Percentiles rank a stretch among this genome's conserved stretches.
These are phyloP conservation scores for Ophiostoma ips DNA, from an alignment of 2,329 filamentous ascomycete genomes.

Conservation along the genomic window DNA sequence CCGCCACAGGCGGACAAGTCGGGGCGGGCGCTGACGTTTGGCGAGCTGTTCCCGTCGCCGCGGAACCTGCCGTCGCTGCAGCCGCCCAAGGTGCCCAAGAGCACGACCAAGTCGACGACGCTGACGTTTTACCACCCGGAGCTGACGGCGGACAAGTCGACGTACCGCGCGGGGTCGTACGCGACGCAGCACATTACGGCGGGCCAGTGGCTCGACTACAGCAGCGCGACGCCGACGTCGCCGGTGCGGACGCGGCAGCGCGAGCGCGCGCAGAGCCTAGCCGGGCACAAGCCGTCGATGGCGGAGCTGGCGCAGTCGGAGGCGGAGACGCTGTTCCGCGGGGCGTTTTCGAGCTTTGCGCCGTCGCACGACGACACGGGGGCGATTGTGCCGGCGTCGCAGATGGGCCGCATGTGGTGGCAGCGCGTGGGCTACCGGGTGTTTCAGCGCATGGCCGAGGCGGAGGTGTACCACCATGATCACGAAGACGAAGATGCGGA, in stretches of 20 bases:
- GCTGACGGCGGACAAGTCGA: slow-evolving; percentile 36
- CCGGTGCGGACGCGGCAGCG: slow-evolving; percentile 50
- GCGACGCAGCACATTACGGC: slow-evolving; percentile 50
- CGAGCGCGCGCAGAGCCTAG: slow-evolving; percentile 56
- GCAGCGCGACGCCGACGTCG: slow-evolving; percentile 44
- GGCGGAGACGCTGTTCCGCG: slow-evolving; percentile 61
- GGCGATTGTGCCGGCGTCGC: slow-evolving; percentile 53
- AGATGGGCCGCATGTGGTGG: slow-evolving; percentile 64
- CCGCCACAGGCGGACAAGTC: slow-evolving; percentile 28
- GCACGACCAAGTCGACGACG: slow-evolving; percentile 45
- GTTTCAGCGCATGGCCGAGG: slow-evolving; percentile 50
- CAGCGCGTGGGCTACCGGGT: slow-evolving; percentile 52
- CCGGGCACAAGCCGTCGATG: slow-evolving; percentile 41
- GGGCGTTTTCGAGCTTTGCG: slow-evolving; percentile 69
- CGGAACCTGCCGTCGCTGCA: slow-evolving; percentile 50
- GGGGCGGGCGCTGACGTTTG: slow-evolving; percentile 48
- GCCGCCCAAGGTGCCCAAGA: slow-evolving; percentile 58
- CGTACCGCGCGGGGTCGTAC: slow-evolving; percentile 44
- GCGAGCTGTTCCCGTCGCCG: slow-evolving; percentile 59
- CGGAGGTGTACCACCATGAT: slow-evolving; percentile 25
- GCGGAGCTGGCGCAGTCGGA: slow-evolving; percentile 47
- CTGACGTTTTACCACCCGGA: slow-evolving; percentile 25
- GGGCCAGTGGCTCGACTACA: slow-evolving; percentile 58
- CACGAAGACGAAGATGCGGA: slow-evolving; percentile 16
- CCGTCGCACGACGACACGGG: slow-evolving; percentile 60